A percentile compares a stretch with the other conserved stretches of the same genome.
Conservation (phyloP, 108 stramenopile genomes). For the Mediolabrus comicus region DNA sequence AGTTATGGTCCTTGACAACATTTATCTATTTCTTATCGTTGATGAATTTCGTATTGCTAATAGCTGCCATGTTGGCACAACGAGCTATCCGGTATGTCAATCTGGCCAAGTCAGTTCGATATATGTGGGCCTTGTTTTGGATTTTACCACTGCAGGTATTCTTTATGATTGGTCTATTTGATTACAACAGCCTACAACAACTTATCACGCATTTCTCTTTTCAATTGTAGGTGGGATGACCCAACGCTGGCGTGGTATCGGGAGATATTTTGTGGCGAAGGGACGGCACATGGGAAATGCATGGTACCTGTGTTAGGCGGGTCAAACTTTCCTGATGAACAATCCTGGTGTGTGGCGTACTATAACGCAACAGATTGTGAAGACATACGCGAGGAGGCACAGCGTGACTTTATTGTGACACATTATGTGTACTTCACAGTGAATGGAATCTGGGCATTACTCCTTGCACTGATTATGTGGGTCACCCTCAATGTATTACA, state of each 20-base stretch:
- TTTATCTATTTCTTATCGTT: slow-evolving; percentile 49
- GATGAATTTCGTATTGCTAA: slow-evolving; percentile 48
- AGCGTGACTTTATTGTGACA: slow-evolving; percentile 29
- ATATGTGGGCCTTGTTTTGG: slow-evolving; percentile 74
- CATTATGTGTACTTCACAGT: slow-evolving; percentile 44
- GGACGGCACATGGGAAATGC: slow-evolving; percentile 57
- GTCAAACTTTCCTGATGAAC: slow-evolving; percentile 37
- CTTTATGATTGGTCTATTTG: slow-evolving; percentile 44
- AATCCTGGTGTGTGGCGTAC: slow-evolving; percentile 55
- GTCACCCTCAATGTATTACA: slow-evolving; percentile 66
- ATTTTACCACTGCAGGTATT: slow-evolving; percentile 50
- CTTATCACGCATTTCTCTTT: slow-evolving; percentile 26
- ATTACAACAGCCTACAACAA: not conserved
- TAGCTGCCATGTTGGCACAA: slow-evolving; percentile 54
- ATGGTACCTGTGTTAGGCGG: slow-evolving; percentile 60
- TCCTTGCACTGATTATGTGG: slow-evolving; percentile 37
- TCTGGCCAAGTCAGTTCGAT: slow-evolving; percentile 68
- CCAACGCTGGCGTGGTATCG: slow-evolving; percentile 43
- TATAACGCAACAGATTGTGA: slow-evolving; percentile 60
- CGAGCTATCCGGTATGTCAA: slow-evolving; percentile 69
- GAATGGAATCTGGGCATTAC: slow-evolving; percentile 38
- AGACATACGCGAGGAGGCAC: slow-evolving; percentile 59
- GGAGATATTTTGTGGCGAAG: slow-evolving; percentile 48
- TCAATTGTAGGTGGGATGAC: slow-evolving; percentile 52
- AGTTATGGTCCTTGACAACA: slow-evolving; percentile 41